Evolutionary conservation across 2,329 filamentous ascomycete genomes (phyloP), one percentile per base, ranked within the genome.

Genomic region (Chaetomium sp.): DNA sequence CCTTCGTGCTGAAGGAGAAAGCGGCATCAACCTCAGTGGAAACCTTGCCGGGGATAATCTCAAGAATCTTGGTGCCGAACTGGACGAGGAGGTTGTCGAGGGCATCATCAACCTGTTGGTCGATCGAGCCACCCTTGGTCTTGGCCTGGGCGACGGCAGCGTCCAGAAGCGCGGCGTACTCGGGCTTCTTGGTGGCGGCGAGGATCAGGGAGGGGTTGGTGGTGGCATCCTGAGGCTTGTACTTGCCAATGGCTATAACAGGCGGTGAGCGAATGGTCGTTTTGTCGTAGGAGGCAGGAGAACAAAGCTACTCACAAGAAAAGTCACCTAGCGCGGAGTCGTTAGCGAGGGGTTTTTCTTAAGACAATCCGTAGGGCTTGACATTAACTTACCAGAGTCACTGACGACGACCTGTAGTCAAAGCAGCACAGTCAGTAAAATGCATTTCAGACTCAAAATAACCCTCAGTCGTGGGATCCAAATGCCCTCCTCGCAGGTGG

Each of bases 171-270:
- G 87, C 86, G 70, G 89, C 90, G 75, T 97, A 97, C 76, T 96
- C 91, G 72, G 89, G 71, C 85, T 97, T 97, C 84, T 99, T 97
- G 72, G 94, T 91, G 63, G 94, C 94, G 66, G 91, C 92, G 72
- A 99, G 88, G 76, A 99, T 97, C 73, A 99, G 83, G 62, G 94
- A 97, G 59, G 94, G 94, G 86, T 99, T 99, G 80, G 94, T 99
- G 74, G 94, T 99, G 71, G 94, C 94, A 89, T 99, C 94, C 82
- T 99, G 91, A 64, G 94, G 94, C 86, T 96, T 95, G 86, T 99
- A 99, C 82, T 97, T 96, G 81, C 82, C 91, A 75, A 99, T 99
- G 75, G 91, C 91, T 85, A 77, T 73, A 65, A 27, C 40, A 76
- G n/a, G 41, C 33, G 55, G 59, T 61, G 52, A 59, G 60, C 38